Conservation (phyloP, 179 eudicot species). For the Silene coronaria region DNA sequence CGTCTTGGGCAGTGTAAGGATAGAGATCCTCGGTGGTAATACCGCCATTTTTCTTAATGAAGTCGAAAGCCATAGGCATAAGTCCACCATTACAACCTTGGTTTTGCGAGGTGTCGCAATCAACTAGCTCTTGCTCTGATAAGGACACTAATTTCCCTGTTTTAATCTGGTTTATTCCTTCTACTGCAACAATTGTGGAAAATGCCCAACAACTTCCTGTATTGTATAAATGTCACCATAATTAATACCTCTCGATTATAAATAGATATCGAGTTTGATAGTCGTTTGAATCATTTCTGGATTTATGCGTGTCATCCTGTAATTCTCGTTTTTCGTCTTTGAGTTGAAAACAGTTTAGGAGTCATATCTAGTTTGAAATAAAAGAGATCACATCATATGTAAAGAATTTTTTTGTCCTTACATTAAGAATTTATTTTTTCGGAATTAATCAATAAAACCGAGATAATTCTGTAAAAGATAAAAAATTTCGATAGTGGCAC, state of each 20-base stretch:
- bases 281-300: background rate
- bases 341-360: background rate
- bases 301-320: background rate
- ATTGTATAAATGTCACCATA: background rate
- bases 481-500: no score
- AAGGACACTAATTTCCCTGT: conserved; percentile 59
- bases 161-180: conserved; percentile 74
- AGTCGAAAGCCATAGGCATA: conserved; percentile 66
- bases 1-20: conserved; percentile 62
- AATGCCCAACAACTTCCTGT: conserved; percentile 93
- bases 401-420: no score
- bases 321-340: background rate
- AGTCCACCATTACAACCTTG: conserved; percentile 81
- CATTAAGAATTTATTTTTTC: no score
- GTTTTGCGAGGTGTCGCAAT: conserved; percentile 59
- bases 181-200: conserved; percentile 61
- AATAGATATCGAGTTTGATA: no score
- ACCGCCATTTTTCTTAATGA: conserved; percentile 57
- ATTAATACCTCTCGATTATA: background rate
- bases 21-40: conserved; percentile 54
- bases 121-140: conserved; percentile 78
- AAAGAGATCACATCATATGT: background rate
- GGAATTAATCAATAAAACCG: no score
- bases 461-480: no score
- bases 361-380: background rate